Percentiles rank a stretch among this genome's conserved stretches.
These are phyloP conservation scores for Groenewaldozyma sp. DNA, from an alignment of 1,139 yeast species.

Conservation along the genomic window DNA sequence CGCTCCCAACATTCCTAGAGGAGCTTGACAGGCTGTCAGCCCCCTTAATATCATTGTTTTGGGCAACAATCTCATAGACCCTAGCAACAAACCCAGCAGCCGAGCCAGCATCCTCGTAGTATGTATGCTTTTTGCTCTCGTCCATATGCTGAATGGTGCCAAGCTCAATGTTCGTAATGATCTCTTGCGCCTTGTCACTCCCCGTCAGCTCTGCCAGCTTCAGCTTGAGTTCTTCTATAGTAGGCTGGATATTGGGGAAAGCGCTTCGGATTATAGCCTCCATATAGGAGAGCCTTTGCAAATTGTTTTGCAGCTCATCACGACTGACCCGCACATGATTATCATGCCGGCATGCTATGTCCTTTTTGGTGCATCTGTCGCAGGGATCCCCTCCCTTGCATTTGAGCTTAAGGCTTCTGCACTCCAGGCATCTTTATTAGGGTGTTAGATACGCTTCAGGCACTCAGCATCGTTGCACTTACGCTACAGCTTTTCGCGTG, in stretches of 20 bases:
- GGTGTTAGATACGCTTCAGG: background rate
- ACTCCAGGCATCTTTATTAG: conserved; percentile 6
- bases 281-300: conserved; percentile 4
- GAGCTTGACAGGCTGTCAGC: background rate
- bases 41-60: background rate
- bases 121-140: background rate
- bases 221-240: background rate
- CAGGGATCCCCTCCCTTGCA: conserved; percentile 7
- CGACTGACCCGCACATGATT: conserved; percentile 2
- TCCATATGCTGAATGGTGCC: background rate
- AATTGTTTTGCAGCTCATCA: conserved; percentile 4
- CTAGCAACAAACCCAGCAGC: conserved; percentile 5
- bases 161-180: background rate
- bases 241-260: background rate
- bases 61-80: conserved; percentile 4
- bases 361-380: conserved; percentile 5
- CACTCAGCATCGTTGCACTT: conserved; percentile 1
- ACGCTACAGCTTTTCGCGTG: conserved; percentile 7
- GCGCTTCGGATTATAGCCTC: conserved; percentile 1
- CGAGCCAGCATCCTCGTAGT: conserved; percentile 3
- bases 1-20: conserved; percentile 1
- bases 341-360: conserved; percentile 3
- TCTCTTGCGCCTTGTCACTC: background rate
- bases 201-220: conserved; percentile 1
- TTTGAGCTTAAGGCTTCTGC: conserved; percentile 6